These are phyloP conservation scores for Bathelium albidoporum DNA, from an alignment of 495 filamentous ascomycete genomes.

Conservation along the genomic window DNA sequence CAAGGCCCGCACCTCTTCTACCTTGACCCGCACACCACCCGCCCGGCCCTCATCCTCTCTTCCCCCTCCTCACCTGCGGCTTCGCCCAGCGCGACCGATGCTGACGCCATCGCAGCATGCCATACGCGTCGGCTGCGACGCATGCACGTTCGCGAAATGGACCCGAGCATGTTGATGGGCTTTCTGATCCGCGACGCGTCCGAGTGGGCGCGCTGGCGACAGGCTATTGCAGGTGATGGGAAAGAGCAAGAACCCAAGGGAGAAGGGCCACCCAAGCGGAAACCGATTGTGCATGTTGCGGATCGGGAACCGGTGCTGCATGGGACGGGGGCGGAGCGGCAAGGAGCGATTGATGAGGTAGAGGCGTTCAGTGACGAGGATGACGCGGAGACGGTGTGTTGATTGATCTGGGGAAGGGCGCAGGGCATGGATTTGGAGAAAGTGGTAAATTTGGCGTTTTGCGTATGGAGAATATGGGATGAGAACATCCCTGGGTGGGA, in stretches of 20 bases:
- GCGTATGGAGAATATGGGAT: not conserved
- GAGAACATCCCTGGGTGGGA: not conserved
- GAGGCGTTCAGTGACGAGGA: conserved; percentile 56
- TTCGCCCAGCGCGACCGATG: no score
- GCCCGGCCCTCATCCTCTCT: conserved; percentile 50
- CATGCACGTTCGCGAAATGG: conserved; percentile 83
- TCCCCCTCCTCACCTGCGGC: no score
- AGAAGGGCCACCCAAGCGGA: conserved; percentile 51
- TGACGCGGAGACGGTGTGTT: conserved; percentile 7
- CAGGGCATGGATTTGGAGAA: not conserved
- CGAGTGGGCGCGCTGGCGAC: conserved; percentile 78
- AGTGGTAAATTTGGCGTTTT: not conserved
- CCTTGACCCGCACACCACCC: conserved; percentile 81
- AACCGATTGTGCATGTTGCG: conserved; percentile 73
- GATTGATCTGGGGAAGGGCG: not conserved
- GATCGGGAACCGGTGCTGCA: conserved; percentile 50
- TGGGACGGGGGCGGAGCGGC: conserved; percentile 46
- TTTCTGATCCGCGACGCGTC: conserved; percentile 75
- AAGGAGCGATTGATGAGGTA: conserved; percentile 78
- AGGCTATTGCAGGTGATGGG: conserved; percentile 53
- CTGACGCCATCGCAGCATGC: conserved; percentile 68
- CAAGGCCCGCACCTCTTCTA: conserved; percentile 88
- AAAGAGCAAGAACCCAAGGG: conserved; percentile 44
- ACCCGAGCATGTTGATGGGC: conserved; percentile 97
- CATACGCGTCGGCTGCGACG: conserved; percentile 78